Evolutionary conservation across 2,329 filamentous ascomycete genomes (phyloP).

Genomic region (Claviceps capensis): DNA sequence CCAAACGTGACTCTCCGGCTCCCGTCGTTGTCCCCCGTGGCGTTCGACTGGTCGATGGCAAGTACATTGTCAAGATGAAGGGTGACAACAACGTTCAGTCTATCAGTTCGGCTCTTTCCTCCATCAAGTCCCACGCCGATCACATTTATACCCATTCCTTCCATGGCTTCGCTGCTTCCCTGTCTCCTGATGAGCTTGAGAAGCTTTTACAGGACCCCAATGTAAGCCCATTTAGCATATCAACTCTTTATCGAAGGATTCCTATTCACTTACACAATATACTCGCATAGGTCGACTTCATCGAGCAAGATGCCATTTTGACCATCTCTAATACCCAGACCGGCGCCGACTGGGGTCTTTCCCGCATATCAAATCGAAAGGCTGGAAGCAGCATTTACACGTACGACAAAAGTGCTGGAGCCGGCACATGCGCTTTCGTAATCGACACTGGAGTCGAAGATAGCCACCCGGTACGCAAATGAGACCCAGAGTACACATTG

Average conservation of each 20-base stretch:
- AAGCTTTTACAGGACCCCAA: conserved; percentile 14
- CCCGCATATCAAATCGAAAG: conserved; percentile 22
- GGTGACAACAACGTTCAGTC: conserved; percentile 10
- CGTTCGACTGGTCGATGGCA: conserved; percentile 19
- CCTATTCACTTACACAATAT: too few relatives aligned
- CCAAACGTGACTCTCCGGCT: conserved; percentile 19
- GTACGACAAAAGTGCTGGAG: conserved; percentile 24
- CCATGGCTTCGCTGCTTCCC: conserved; percentile 15
- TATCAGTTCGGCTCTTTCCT: conserved; percentile 12
- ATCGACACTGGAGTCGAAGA: conserved; percentile 30
- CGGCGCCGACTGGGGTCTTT: conserved; percentile 26
- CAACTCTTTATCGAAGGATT: background rate
- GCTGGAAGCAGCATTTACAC: conserved; percentile 17
- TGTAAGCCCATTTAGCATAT: conserved; percentile 6
- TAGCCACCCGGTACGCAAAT: conserved; percentile 19
- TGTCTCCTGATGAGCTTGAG: conserved; percentile 14
- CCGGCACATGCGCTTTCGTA: conserved; percentile 29
- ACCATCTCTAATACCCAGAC: conserved; percentile 38
- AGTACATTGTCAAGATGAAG: conserved; percentile 26
- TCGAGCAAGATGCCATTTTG: conserved; percentile 27
- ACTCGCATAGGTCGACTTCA: conserved; percentile 16
- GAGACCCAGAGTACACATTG: too few relatives aligned
- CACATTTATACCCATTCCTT: conserved; percentile 16
- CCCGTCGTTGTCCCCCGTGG: conserved; percentile 20
- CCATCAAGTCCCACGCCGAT: conserved; percentile 19